Percentiles rank a stretch among this genome's conserved stretches.
These are phyloP conservation scores for Pseudoperonospora humuli DNA, from an alignment of 352 stramenopile species.

Conservation along the genomic window DNA sequence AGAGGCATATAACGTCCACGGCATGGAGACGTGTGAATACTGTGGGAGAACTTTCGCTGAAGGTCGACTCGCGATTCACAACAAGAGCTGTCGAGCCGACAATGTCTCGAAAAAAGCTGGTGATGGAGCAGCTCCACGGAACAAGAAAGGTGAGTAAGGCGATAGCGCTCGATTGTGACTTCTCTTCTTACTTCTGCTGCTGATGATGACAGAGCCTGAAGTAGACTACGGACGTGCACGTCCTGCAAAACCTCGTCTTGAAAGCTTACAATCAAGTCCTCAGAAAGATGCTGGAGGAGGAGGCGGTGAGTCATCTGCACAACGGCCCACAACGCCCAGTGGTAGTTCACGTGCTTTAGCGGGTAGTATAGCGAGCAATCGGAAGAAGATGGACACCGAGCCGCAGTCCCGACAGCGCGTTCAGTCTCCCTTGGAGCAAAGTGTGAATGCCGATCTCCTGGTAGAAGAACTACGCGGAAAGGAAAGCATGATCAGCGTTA, in stretches of 20 bases:
- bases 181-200: not conserved
- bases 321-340: conserved; percentile 12
- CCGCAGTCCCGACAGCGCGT: conserved; percentile 12
- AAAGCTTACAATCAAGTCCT: conserved; percentile 7
- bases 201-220: too few species aligned
- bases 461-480: conserved; percentile 32
- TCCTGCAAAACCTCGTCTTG: conserved; percentile 3
- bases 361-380: conserved; percentile 55
- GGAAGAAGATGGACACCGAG: conserved; percentile 32
- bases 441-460: conserved; percentile 15
- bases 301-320: conserved; percentile 2
- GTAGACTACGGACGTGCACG: conserved; percentile 29
- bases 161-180: not conserved
- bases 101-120: conserved; percentile 35
- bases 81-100: conserved; percentile 44
- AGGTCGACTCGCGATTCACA: conserved; percentile 62
- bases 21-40: conserved; percentile 74
- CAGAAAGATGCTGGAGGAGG: not conserved
- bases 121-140: conserved; percentile 42
- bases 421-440: conserved; percentile 38
- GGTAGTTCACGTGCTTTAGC: conserved; percentile 22
- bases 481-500: conserved; percentile 31
- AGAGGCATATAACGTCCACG: conserved; percentile 63
- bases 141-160: conserved; percentile 35
- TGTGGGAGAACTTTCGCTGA: conserved; percentile 71